Conservation (phyloP, 768 basidiomycete genomes). For the Lentinus brumalis region DNA sequence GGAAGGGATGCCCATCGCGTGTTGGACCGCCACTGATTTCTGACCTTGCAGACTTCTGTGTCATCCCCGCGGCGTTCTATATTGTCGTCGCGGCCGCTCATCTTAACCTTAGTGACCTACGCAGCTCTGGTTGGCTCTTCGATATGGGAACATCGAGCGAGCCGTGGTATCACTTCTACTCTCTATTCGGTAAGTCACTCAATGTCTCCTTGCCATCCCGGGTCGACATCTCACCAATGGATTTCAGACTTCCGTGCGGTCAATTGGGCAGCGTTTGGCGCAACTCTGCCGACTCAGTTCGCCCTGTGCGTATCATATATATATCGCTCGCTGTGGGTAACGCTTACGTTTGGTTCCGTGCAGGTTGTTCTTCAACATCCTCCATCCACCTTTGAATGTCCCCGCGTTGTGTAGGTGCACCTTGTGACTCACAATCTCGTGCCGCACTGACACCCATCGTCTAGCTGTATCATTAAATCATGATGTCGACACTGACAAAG, state of each 20-base stretch:
- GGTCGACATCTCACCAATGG: background rate
- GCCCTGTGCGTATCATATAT: constrained; percentile 65
- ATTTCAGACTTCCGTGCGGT: constrained; percentile 60
- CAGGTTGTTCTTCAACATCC: constrained; percentile 80
- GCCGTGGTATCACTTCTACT: constrained; percentile 86
- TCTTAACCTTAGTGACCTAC: constrained; percentile 59
- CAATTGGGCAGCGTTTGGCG: constrained; percentile 67
- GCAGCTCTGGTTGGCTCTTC: constrained; percentile 83
- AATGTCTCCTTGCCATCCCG: too few relatives aligned
- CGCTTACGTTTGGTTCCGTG: background rate
- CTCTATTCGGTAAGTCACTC: constrained; percentile 61
- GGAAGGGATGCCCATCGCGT: constrained; percentile 35
- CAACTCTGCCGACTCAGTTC: constrained; percentile 90
- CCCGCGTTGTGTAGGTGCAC: constrained; percentile 72
- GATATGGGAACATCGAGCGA: constrained; percentile 56
- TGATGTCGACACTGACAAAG: constrained; percentile 90
- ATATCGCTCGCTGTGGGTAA: constrained; percentile 11
- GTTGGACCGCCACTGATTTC: background rate
- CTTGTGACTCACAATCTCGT: background rate
- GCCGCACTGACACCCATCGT: background rate
- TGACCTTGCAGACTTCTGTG: constrained; percentile 63
- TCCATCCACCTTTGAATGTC: constrained; percentile 87
- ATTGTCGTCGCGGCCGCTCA: constrained; percentile 65
- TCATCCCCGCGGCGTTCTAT: constrained; percentile 86
- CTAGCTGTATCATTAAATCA: constrained; percentile 84